These are phyloP conservation scores for Deakozyma indianensis DNA, from an alignment of 805 yeast species.

Conservation along the genomic window DNA sequence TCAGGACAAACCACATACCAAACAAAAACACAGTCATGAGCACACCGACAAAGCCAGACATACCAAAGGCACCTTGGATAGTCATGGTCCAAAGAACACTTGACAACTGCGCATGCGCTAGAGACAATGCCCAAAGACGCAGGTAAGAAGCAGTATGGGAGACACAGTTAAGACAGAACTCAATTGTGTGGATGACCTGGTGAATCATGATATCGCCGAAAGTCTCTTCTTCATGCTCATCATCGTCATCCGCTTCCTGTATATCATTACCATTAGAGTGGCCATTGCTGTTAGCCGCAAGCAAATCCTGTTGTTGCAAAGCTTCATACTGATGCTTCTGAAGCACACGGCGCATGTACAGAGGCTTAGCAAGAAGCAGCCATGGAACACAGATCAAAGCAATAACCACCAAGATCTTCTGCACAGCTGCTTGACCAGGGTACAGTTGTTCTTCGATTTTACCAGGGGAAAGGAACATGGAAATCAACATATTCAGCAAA, in stretches of 20 bases:
- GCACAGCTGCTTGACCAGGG: slow-evolving; percentile 65
- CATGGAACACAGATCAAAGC: slow-evolving; percentile 90
- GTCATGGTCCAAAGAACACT: slow-evolving; percentile 97
- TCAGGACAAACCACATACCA: slow-evolving; percentile 88
- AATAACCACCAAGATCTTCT: slow-evolving; percentile 51
- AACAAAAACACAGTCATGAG: slow-evolving; percentile 64
- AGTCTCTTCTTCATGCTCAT: slow-evolving; percentile 41
- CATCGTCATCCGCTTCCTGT: slow-evolving; percentile 29
- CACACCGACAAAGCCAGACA: slow-evolving; percentile 53
- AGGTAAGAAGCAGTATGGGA: slow-evolving; percentile 97
- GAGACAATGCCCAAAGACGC: slow-evolving; percentile 92
- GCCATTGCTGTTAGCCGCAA: slow-evolving; percentile 5
- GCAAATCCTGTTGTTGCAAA: slow-evolving; percentile 24
- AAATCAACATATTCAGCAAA: slow-evolving; percentile 82
- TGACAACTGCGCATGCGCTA: slow-evolving; percentile 93
- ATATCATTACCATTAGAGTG: slow-evolving; percentile 15
- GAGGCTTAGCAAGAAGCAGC: slow-evolving; percentile 73
- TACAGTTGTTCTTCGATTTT: slow-evolving; percentile 66
- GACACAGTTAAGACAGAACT: slow-evolving; percentile 91
- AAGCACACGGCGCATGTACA: slow-evolving; percentile 47
- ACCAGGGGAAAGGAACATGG: slow-evolving; percentile 93
- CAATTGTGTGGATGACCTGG: slow-evolving; percentile 95
- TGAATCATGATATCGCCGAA: slow-evolving; percentile 94
- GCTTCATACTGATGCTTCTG: slow-evolving; percentile 36
- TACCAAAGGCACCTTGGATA: slow-evolving; percentile 58